These are phyloP conservation scores for Leccinellum albellum DNA, from an alignment of 768 basidiomycete species.

Conservation along the genomic window DNA sequence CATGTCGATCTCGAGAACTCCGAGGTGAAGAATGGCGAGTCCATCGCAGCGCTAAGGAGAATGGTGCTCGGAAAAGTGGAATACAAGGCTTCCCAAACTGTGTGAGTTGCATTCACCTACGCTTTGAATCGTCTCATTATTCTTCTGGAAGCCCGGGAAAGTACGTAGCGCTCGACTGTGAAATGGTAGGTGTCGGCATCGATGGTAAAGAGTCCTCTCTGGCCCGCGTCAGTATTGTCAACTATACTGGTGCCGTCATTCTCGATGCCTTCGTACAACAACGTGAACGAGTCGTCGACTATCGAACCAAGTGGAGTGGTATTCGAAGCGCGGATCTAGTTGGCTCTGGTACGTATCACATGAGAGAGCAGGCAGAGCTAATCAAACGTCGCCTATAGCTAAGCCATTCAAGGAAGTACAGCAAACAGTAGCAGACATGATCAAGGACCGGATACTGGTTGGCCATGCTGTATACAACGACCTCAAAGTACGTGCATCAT, in stretches of 20 bases:
- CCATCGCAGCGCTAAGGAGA: constrained; percentile 40
- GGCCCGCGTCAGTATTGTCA: constrained; percentile 51
- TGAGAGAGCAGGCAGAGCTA: not conserved
- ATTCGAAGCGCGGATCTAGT: constrained; percentile 73
- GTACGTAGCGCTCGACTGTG: constrained; percentile 88
- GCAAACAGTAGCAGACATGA: constrained; percentile 65
- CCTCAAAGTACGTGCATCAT: constrained; percentile 50
- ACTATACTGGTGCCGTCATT: constrained; percentile 76
- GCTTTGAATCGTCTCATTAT: constrained; percentile 2
- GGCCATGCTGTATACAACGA: constrained; percentile 94
- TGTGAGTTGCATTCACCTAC: constrained; percentile 36
- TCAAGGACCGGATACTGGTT: constrained; percentile 76
- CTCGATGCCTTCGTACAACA: constrained; percentile 86
- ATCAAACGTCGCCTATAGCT: constrained; percentile 40
- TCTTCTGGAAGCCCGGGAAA: constrained; percentile 52
- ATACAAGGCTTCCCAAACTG: constrained; percentile 38
- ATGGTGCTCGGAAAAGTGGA: constrained; percentile 52
- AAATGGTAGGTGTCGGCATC: constrained; percentile 17
- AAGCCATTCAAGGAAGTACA: constrained; percentile 79
- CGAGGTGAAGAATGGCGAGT: constrained; percentile 46
- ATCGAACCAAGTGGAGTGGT: constrained; percentile 87
- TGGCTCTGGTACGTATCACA: constrained; percentile 42
- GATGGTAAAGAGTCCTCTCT: constrained; percentile 14
- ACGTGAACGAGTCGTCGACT: constrained; percentile 86
- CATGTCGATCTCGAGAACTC: constrained; percentile 18